phyloP scores from a whole-genome alignment of 1,139 yeast genomes.

The Meyerozyma carpophila region DNA sequence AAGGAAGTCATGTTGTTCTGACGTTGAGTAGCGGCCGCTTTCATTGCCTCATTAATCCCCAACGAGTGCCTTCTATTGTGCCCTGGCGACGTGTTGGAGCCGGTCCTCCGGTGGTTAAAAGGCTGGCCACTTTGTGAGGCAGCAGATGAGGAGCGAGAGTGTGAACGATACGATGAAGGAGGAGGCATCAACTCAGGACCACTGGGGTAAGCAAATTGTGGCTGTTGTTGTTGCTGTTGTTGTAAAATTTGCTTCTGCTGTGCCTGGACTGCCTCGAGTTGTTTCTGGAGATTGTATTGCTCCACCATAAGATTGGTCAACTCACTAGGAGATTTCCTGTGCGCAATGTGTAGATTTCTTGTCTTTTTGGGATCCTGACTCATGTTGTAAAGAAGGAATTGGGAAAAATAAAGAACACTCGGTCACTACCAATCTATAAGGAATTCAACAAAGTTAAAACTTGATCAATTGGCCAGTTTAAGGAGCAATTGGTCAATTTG shows the following conservation, averaged over 20 bases:
- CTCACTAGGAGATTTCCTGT: slow-evolving; percentile 90
- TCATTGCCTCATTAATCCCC: slow-evolving; percentile 91
- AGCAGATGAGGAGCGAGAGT: slow-evolving; percentile 36
- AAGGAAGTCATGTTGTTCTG: slow-evolving; percentile 44
- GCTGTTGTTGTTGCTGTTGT: slow-evolving; percentile 48
- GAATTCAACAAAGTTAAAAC: not conserved
- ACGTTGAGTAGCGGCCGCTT: slow-evolving; percentile 86
- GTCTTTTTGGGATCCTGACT: slow-evolving; percentile 17
- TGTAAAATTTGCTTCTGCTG: slow-evolving; percentile 84
- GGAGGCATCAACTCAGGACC: slow-evolving; percentile 23
- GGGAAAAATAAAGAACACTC: not conserved
- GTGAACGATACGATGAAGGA: slow-evolving; percentile 23
- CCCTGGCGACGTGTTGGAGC: slow-evolving; percentile 42
- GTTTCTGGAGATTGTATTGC: slow-evolving; percentile 89
- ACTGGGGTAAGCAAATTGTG: slow-evolving; percentile 12
- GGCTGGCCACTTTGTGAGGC: slow-evolving; percentile 3
- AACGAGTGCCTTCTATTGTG: slow-evolving; percentile 89
- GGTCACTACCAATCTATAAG: not conserved
- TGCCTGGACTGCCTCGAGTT: slow-evolving; percentile 83
- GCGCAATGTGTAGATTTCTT: slow-evolving; percentile 75
- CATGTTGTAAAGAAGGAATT: not conserved
- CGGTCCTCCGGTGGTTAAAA: slow-evolving; percentile 32
- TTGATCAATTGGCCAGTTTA: not conserved
- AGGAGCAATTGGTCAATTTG: not conserved
- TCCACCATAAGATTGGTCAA: slow-evolving; percentile 92